Base-by-base conservation (phyloP, 1,139 yeast species). In the Candida sp. region DNA sequence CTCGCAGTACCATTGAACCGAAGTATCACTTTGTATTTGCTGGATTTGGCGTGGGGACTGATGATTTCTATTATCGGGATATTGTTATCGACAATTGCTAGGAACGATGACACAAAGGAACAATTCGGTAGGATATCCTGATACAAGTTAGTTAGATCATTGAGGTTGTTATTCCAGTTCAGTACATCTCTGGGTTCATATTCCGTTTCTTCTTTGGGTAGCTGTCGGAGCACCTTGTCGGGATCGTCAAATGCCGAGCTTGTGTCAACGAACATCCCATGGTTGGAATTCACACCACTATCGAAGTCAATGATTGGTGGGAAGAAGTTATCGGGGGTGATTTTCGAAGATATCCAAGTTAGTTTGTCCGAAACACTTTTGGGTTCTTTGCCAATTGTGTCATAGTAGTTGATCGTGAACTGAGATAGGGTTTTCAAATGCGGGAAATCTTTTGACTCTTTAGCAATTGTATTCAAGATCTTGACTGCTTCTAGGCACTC, bases 81-180 rank as follows among this genome's bases (percentile, higher is more conserved):
- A 32, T 57, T 49, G 41, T 59, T 48, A 42, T 62, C 62, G 3
- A 69, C 62, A 1, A 79, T 65, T 1, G 86, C 77, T 30, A 87
- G 69, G 35, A 88, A 63, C 0, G 91, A 78, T 3, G 91, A 86
- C 2, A 90, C 90, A 58, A 90, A 82, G 0, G 96, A 88, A 65
- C 97, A 90, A 63, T 90, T 87, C n/a, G 83, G 77, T 22, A 88
- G 67, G 2, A 78, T 62, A 57, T 85, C 90, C 60, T 85, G 90
- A 61, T 77, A 73, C 23, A 78, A 63, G 4, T 60, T 70, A 40
- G 49, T 49, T 51, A 66, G 56, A 27, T 63, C 68, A 1, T 43
- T 49, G 3, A 30, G 23, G 5, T 59, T 48, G 35, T 54, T 32
- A 25, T 57, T 28, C 73, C 70, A 66, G 40, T 61, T 62, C 38